These are phyloP conservation scores for Diospyros kaki DNA, from an alignment of 148 eudicot genomes.

Conservation along the genomic window DNA sequence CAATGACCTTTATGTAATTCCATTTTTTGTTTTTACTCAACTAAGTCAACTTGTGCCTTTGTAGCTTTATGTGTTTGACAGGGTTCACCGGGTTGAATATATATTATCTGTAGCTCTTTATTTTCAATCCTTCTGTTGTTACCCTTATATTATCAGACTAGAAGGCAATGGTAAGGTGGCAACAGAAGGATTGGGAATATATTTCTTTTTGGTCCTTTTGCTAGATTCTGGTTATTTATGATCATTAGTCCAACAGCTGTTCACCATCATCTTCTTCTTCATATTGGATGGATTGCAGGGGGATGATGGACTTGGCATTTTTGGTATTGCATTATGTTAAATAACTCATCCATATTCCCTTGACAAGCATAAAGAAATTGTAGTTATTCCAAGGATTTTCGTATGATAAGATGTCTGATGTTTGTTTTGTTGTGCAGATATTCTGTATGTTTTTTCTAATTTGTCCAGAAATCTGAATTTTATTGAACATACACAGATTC, in stretches of 20 bases:
- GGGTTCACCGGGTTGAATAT: not conserved
- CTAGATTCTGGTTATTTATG: too few relatives aligned
- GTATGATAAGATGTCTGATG: conserved; percentile 6
- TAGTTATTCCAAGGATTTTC: conserved; percentile 1
- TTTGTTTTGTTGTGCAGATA: conserved; percentile 55
- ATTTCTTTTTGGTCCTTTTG: not conserved
- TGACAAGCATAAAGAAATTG: not conserved
- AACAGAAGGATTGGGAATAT: not conserved
- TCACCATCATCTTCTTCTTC: too few relatives aligned
- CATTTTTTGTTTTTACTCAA: too few relatives aligned
- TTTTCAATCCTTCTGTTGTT: not conserved
- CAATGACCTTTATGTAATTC: not conserved
- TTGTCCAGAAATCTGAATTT: conserved; percentile 76
- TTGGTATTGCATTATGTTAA: not conserved
- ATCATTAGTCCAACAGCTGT: too few relatives aligned
- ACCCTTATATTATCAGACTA: not conserved
- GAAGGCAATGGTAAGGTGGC: not conserved
- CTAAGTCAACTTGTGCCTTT: too few relatives aligned
- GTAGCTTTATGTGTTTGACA: too few relatives aligned
- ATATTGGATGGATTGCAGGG: too few relatives aligned
- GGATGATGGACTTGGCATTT: not conserved
- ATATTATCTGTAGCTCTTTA: not conserved
- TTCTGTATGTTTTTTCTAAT: conserved; percentile 82
- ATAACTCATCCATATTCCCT: not conserved
- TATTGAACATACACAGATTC: conserved; percentile 63